Conservation (phyloP, 2,329 filamentous ascomycete genomes). For the Pseudopithomyces maydicus region DNA sequence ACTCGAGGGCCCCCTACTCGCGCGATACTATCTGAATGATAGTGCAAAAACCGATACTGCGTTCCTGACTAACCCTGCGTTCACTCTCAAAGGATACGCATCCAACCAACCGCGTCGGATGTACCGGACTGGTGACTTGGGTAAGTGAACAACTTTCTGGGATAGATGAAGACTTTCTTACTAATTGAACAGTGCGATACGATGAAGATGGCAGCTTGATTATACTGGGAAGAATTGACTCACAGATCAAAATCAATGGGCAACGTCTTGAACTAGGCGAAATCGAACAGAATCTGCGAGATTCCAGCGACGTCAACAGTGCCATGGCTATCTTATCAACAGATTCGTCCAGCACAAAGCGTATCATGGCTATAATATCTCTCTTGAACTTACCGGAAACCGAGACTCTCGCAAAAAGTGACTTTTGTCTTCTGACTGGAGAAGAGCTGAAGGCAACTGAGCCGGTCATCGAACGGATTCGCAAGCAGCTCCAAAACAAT, state of each 20-base stretch:
- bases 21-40: constrained; percentile 28
- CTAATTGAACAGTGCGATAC: constrained; percentile 16
- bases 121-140: constrained; percentile 20
- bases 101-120: background rate
- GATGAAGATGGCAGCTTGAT: constrained; percentile 19
- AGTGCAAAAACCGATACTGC: constrained; percentile 16
- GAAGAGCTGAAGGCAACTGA: constrained; percentile 9
- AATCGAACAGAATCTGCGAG: constrained; percentile 16
- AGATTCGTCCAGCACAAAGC: constrained; percentile 16
- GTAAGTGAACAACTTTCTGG: too few species aligned
- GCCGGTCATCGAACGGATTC: constrained; percentile 13
- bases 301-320: background rate
- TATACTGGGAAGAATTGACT: constrained; percentile 35
- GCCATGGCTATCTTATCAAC: background rate
- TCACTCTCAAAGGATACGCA: background rate
- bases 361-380: constrained; percentile 21
- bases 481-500: constrained; percentile 15
- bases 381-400: constrained; percentile 10
- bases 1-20: constrained; percentile 26
- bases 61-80: constrained; percentile 18
- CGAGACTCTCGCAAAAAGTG: background rate
- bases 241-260: constrained; percentile 37
- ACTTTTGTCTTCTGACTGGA: constrained; percentile 5
- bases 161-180: too few species aligned
- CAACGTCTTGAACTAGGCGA: constrained; percentile 37